Base-by-base conservation (phyloP, 345 rosid genomes). In the Brassica carinata region DNA sequence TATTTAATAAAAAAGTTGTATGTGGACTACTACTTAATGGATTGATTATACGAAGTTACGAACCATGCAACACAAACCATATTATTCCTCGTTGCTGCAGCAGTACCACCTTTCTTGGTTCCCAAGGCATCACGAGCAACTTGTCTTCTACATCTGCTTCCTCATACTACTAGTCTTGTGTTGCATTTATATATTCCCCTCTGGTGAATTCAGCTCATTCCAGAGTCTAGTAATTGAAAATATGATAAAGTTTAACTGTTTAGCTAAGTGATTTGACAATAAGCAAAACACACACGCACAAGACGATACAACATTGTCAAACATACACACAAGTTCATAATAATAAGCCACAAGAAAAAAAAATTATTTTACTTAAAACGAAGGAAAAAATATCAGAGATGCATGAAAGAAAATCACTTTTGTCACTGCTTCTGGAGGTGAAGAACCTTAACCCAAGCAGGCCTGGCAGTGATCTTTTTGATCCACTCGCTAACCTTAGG, bases 381-480 rank as follows among this genome's bases (percentile, higher is more conserved):
- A 14, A 19, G 26, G 27, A 29, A 7, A 40, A 38, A 43, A 26
- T 14, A 51, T 23, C 11, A 23, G 48, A 7, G 2, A 68, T 4
- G 14, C 2, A 19, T 19, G 26, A 10, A 8, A 29, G 0, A 8
- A 9, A n/a, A 4, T 1, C 19, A 4, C 0, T 4, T 33, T 5
- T 40, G 13, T 40, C 48, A 71, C 53, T 82, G 78, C 72, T 82
- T 82, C 55, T 34, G 78, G n/a, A 82, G 78, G 8, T 53, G 64
- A 30, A 78, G 3, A 61, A 82, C 85, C 79, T 82, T 77, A 73
- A 57, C 63, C 85, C 85, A 82, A 53, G 85, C 82, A 11, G 82
- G 82, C 38, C 85, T 78, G 2, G 76, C 36, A 62, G 62, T 69
- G 40, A 78, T 82, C 78, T 69, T 73, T 19, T 63, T 69, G 18